These are phyloP conservation scores for Falciphora oryzae DNA, from an alignment of 2,329 filamentous ascomycete genomes.

Conservation along the genomic window DNA sequence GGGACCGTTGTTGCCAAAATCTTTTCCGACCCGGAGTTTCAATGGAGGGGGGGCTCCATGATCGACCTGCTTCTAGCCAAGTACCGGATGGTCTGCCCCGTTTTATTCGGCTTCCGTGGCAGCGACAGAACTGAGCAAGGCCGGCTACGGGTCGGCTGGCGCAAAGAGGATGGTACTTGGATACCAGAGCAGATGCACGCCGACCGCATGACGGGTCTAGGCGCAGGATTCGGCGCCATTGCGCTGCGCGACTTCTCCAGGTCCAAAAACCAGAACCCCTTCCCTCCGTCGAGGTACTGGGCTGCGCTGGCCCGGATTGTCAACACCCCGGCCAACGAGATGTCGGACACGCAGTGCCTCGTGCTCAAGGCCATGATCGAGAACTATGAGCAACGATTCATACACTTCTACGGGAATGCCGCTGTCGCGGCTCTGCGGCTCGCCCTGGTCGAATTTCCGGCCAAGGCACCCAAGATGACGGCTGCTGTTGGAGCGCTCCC, in stretches of 20 bases:
- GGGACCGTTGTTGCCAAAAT: constrained; percentile 64
- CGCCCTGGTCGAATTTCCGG: constrained; percentile 70
- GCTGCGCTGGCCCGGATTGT: constrained; percentile 66
- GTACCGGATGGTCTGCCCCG: constrained; percentile 72
- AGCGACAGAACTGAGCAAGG: constrained; percentile 67
- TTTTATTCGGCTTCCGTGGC: constrained; percentile 78
- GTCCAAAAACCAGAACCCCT: constrained; percentile 64
- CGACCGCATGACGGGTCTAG: constrained; percentile 78
- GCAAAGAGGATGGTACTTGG: constrained; percentile 53
- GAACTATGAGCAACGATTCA: constrained; percentile 67
- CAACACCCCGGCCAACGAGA: constrained; percentile 62
- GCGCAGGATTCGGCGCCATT: constrained; percentile 76
- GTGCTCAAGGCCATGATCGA: constrained; percentile 68
- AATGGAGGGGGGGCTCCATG: constrained; percentile 59
- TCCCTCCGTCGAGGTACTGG: constrained; percentile 80
- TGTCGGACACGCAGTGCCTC: constrained; percentile 68
- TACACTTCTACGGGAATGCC: constrained; percentile 74
- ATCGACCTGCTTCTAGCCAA: constrained; percentile 79
- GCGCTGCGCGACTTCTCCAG: constrained; percentile 76
- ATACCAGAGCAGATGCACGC: constrained; percentile 67
- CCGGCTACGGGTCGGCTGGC: constrained; percentile 67
- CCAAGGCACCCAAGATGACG: constrained; percentile 40
- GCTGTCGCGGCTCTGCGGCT: constrained; percentile 65
- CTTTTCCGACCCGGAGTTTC: constrained; percentile 59
- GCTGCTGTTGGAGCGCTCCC: constrained; percentile 45